Percentiles rank a stretch among this genome's conserved stretches.
Evolutionary conservation across 169 alveolate species (phyloP).

Genomic region (Babesia bovis): DNA sequence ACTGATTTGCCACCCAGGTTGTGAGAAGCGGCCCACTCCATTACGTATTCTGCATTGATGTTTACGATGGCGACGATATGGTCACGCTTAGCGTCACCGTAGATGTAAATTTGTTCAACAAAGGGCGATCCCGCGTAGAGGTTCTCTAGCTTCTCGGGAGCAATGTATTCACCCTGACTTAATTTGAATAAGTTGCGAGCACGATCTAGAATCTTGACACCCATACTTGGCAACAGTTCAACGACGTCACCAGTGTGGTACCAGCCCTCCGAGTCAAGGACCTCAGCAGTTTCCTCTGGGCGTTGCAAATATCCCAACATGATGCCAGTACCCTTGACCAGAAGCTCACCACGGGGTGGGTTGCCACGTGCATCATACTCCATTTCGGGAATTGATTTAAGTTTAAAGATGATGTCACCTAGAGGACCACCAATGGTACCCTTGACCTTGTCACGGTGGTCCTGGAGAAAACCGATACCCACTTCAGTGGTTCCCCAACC

Average conservation of each 20-base stretch:
- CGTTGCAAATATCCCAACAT: slow-evolving; percentile 86
- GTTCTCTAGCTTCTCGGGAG: slow-evolving; percentile 92
- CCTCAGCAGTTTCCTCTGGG: slow-evolving; percentile 83
- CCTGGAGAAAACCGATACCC: slow-evolving; percentile 71
- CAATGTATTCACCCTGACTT: slow-evolving; percentile 94
- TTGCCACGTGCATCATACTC: slow-evolving; percentile 71
- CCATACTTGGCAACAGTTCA: slow-evolving; percentile 79
- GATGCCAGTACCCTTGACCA: slow-evolving; percentile 83
- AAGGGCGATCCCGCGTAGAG: slow-evolving; percentile 70
- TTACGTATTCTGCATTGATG: slow-evolving; percentile 52
- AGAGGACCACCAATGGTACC: slow-evolving; percentile 80
- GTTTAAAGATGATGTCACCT: slow-evolving; percentile 64
- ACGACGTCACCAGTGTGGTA: slow-evolving; percentile 92
- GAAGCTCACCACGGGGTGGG: slow-evolving; percentile 77
- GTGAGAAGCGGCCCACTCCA: slow-evolving; percentile 58
- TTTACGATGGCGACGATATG: slow-evolving; percentile 67
- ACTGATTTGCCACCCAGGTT: slow-evolving; percentile 40
- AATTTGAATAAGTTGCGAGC: slow-evolving; percentile 92
- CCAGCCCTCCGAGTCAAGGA: slow-evolving; percentile 90
- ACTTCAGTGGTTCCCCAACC: slow-evolving; percentile 83
- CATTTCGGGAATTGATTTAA: slow-evolving; percentile 66
- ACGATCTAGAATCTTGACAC: slow-evolving; percentile 91
- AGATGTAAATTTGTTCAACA: slow-evolving; percentile 76
- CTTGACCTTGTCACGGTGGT: slow-evolving; percentile 67
- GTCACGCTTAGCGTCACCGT: slow-evolving; percentile 69